Evolutionary conservation across 2,329 filamentous ascomycete genomes (phyloP), one percentile per base, ranked within the genome.

Genomic region (Fusarium hostae): DNA sequence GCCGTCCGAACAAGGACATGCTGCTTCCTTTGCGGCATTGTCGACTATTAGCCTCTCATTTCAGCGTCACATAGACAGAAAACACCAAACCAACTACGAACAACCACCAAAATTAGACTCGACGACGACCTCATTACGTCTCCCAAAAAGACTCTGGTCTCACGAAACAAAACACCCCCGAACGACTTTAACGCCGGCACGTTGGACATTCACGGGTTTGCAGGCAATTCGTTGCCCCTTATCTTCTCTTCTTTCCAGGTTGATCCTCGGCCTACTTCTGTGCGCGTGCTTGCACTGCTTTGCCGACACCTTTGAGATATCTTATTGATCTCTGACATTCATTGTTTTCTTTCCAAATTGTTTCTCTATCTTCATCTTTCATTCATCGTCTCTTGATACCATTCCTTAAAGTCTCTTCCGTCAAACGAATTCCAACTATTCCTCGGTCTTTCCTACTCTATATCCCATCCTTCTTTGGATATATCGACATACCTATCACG

Each of bases 261-360:
- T 88, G 87, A 88, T 82, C 86, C 86, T 88, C 80, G 86, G 86
- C 83, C 80, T 69, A 78, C 75, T 83, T 85, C 54, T 74, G 69
- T 68, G 65, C 68, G 66, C 71, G 74, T 76, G 75, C 72, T 77
- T 77, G 75, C 63, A 76, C 72, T 74, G 72, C 75, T 65, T 66
- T 65, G 63, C 54, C 61, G 56, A 74, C 68, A 63, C 41, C 59
- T 66, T 76, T 74, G 72, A 74, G 67, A 62, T 62, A 71, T 39
- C 57, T 59, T 57, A 58, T 52, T 54, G 34, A 66, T 71, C 63
- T 74, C 68, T 22, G 61, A 64, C 63, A 69, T 67, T 74, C 63
- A 57, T 71, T 70, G 57, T 58, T 68, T 45, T 63, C 59, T 66
- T 70, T 67, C 28, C 54, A 61, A 45, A 51, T 48, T 54, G 43